Percentiles rank a stretch among this genome's conserved stretches.
phyloP scores from a whole-genome alignment of 768 basidiomycete genomes.

The Termitomyces sp. region DNA sequence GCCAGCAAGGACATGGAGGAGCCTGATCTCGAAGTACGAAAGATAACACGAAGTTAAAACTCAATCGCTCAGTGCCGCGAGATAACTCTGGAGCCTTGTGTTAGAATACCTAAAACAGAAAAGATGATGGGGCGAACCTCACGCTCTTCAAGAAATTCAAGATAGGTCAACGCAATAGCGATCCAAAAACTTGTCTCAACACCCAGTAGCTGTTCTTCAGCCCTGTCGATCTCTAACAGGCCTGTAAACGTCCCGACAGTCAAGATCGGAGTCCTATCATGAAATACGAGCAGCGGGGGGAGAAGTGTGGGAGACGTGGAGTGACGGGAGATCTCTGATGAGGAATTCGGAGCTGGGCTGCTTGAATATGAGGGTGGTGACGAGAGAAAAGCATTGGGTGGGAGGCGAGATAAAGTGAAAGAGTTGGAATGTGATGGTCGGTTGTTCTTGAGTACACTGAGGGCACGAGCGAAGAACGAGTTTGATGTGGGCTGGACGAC shows the following conservation, averaged over 20 bases:
- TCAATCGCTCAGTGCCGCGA: constrained; percentile 49
- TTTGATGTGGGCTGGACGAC: constrained; percentile 29
- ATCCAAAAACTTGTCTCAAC: constrained; percentile 80
- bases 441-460: constrained; percentile 44
- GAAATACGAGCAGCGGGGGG: constrained; percentile 57
- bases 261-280: constrained; percentile 68
- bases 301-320: constrained; percentile 13
- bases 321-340: constrained; percentile 13
- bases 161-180: constrained; percentile 66
- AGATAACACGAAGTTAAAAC: neutral
- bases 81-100: constrained; percentile 43
- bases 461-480: constrained; percentile 48
- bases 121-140: constrained; percentile 48
- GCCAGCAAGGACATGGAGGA: neutral
- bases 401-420: constrained; percentile 48
- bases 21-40: neutral
- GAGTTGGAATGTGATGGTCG: constrained; percentile 58
- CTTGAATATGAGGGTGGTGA: constrained; percentile 36
- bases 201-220: constrained; percentile 54
- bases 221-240: constrained; percentile 56
- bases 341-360: constrained; percentile 8
- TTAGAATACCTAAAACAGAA: neutral
- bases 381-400: constrained; percentile 20
- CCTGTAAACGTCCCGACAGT: constrained; percentile 58
- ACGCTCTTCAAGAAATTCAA: constrained; percentile 74